Evolutionary conservation across 306 rosid species (phyloP).

Genomic region (Rosa chinensis): DNA sequence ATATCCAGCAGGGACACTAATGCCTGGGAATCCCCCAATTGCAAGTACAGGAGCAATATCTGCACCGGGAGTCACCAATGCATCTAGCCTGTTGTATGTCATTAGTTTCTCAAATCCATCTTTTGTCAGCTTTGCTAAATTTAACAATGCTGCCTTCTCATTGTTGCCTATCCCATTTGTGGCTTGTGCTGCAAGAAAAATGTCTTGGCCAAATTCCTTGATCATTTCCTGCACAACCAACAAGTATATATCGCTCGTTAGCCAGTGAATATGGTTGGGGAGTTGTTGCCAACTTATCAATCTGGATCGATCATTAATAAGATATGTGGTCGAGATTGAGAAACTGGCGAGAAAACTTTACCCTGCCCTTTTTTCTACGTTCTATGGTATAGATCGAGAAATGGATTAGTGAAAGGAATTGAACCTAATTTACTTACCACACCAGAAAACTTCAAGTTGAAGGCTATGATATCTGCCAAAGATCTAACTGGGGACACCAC

Average conservation of each 20-base stretch:
- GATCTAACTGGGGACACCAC: slow-evolving; percentile 19
- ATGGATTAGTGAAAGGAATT: too few species aligned
- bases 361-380: neutral
- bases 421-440: slow-evolving; percentile 26
- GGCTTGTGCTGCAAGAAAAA: neutral
- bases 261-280: neutral
- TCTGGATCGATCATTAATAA: neutral
- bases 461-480: slow-evolving; percentile 31
- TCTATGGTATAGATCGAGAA: neutral
- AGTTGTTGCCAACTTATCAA: neutral
- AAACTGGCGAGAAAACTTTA: neutral
- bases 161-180: slow-evolving; percentile 14
- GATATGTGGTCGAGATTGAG: neutral
- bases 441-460: slow-evolving; percentile 21
- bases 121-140: slow-evolving; percentile 19
- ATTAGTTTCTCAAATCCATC: slow-evolving; percentile 25
- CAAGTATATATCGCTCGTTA: neutral
- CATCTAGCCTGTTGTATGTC: neutral
- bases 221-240: neutral
- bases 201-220: slow-evolving; percentile 12
- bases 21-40: slow-evolving; percentile 53
- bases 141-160: slow-evolving; percentile 12
- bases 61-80: slow-evolving; percentile 21
- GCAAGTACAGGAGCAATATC: slow-evolving; percentile 29
- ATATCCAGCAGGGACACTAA: slow-evolving; percentile 53